Evolutionary conservation across 148 eudicot genomes (phyloP).

Genomic region (Persicaria tinctoria): DNA sequence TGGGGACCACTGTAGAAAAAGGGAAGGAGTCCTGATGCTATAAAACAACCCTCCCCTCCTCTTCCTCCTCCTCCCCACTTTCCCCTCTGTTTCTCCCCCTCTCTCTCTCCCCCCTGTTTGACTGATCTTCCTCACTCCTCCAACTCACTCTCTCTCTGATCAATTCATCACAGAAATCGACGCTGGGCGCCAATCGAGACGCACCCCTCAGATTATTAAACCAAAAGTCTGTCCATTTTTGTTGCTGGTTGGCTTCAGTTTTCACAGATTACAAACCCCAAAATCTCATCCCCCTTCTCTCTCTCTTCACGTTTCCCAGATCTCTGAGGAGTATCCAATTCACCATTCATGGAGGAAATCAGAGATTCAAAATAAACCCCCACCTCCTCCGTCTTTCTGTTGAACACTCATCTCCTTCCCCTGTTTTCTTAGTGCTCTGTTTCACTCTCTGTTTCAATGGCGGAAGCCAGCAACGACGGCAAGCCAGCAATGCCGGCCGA

Average conservation of each 20-base stretch:
- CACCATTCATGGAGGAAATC: neutral
- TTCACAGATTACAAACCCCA: neutral
- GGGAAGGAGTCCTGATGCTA: slow-evolving; percentile 2
- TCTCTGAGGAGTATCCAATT: neutral
- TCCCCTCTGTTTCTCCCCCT: neutral
- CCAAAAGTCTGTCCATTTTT: neutral
- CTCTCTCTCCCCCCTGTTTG: neutral
- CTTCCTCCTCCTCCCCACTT: neutral
- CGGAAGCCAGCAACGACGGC: slow-evolving; percentile 38
- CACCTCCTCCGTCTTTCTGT: neutral
- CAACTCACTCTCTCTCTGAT: neutral
- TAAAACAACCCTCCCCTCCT: neutral
- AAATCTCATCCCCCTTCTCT: neutral
- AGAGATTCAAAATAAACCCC: neutral
- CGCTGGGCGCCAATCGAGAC: slow-evolving; percentile 8
- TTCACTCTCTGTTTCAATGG: slow-evolving; percentile 25
- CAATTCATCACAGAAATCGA: slow-evolving; percentile 4
- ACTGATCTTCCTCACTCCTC: neutral
- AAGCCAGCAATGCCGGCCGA: slow-evolving; percentile 48
- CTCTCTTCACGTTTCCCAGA: slow-evolving; percentile 9
- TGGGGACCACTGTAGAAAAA: neutral
- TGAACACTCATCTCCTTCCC: neutral
- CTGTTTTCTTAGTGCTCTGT: neutral
- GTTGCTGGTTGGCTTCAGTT: neutral
- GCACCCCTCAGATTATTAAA: neutral